Conservation (phyloP, 257 asterid species). For the Sherardia arvensis region DNA sequence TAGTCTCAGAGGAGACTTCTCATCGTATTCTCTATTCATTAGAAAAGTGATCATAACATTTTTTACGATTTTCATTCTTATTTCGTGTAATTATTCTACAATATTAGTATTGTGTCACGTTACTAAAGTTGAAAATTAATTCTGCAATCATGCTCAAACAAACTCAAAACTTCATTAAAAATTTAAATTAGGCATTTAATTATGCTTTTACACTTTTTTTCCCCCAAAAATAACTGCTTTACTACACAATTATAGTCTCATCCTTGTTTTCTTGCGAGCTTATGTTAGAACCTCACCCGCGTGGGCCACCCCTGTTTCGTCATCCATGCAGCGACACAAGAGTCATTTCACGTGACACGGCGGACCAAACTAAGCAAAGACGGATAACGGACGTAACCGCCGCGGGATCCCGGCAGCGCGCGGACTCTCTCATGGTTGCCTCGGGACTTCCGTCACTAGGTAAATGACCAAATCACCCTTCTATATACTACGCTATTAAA, state of each 20-base stretch:
- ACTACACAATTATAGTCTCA: background rate
- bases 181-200: background rate
- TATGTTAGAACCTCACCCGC: background rate
- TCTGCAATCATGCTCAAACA: no score
- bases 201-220: no score
- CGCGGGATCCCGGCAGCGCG: constrained; percentile 4
- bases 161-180: background rate
- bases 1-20: no score
- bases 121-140: no score
- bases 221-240: no score
- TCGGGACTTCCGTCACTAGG: background rate
- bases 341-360: constrained; percentile 4
- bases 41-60: no score
- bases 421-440: constrained; percentile 9
- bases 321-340: constrained; percentile 8
- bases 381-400: background rate
- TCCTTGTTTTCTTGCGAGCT: background rate
- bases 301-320: background rate
- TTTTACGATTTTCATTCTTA: no score
- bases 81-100: no score
- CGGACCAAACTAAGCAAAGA: background rate
- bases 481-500: no score
- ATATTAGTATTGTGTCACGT: no score
- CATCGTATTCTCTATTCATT: no score
- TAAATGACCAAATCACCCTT: constrained; percentile 15